Percentiles rank a stretch among this genome's conserved stretches.
Conservation (phyloP, 1,284 basidiomycete species). For the Rhodotorula sp. region DNA sequence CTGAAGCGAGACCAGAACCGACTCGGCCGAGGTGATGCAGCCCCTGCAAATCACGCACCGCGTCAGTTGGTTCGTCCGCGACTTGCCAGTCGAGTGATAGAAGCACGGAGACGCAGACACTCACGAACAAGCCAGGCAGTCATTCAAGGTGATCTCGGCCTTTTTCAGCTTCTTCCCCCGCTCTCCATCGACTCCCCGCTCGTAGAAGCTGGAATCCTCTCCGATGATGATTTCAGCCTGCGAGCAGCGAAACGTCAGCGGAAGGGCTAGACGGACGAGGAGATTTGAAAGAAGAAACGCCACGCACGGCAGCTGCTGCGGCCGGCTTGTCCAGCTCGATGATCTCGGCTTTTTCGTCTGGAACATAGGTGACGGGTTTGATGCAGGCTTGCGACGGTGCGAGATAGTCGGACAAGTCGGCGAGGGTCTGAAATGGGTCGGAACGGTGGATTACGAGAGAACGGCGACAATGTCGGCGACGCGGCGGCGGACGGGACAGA, state of each 20-base stretch:
- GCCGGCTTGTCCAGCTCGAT: slow-evolving; percentile 47
- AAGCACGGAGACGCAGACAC: neutral
- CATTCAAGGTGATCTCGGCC: slow-evolving; percentile 92
- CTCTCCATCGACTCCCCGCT: slow-evolving; percentile 24
- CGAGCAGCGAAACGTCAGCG: neutral
- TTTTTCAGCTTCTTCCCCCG: slow-evolving; percentile 54
- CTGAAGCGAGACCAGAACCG: slow-evolving; percentile 94
- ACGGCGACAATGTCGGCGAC: neutral
- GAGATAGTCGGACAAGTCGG: slow-evolving; percentile 97
- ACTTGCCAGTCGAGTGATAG: too few relatives aligned
- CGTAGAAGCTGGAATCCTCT: slow-evolving; percentile 41
- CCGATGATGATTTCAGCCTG: slow-evolving; percentile 46
- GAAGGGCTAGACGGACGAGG: neutral
- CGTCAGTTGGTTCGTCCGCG: too few relatives aligned
- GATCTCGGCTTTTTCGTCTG: slow-evolving; percentile 42
- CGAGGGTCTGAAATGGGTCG: slow-evolving; percentile 63
- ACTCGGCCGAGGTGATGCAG: slow-evolving; percentile 97
- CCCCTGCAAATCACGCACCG: slow-evolving; percentile 60
- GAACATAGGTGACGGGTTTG: slow-evolving; percentile 69
- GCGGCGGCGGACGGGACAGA: neutral
- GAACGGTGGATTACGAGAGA: neutral
- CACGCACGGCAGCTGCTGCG: slow-evolving; percentile 31
- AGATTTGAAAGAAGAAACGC: neutral
- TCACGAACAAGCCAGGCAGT: slow-evolving; percentile 68
- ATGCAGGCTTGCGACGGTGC: slow-evolving; percentile 97